A percentile compares a stretch with the other conserved stretches of the same genome.
Conservation (phyloP, 495 filamentous ascomycete species). For the Pseudotulostoma volvatum region DNA sequence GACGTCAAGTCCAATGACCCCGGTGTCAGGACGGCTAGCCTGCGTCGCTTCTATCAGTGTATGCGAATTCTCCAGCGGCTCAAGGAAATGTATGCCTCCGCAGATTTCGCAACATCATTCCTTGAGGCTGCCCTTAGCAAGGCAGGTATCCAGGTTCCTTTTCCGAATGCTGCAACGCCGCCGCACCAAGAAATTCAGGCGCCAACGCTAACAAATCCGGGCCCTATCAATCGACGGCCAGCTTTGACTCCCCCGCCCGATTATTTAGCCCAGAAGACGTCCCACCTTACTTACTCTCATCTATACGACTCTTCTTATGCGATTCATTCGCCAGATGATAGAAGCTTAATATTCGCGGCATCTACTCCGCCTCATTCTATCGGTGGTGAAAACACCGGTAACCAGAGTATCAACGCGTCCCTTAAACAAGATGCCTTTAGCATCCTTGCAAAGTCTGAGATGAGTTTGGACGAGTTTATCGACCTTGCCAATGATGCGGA, state of each 20-base stretch:
- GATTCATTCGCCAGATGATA: constrained; percentile 12
- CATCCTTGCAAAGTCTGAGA: constrained; percentile 20
- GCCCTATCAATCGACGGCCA: neutral
- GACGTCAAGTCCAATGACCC: constrained; percentile 69
- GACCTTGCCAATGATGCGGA: constrained; percentile 32
- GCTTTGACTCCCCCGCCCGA: constrained; percentile 30
- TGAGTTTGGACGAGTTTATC: constrained; percentile 31
- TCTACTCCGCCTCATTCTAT: constrained; percentile 30
- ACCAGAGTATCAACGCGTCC: constrained; percentile 25
- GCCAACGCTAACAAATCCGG: neutral
- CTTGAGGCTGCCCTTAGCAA: constrained; percentile 71
- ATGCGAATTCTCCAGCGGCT: constrained; percentile 71
- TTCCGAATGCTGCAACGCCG: constrained; percentile 13
- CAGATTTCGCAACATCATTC: constrained; percentile 74
- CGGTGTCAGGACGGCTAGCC: constrained; percentile 46
- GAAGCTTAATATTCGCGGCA: constrained; percentile 14
- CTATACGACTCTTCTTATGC: neutral
- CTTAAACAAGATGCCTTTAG: constrained; percentile 17
- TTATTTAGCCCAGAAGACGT: constrained; percentile 28
- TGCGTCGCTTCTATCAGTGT: constrained; percentile 67
- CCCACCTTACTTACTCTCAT: constrained; percentile 22
- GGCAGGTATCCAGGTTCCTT: constrained; percentile 44
- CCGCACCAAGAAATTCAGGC: neutral
- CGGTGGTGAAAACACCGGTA: constrained; percentile 30
- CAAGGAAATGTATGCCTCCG: constrained; percentile 70